A percentile compares a stretch with the other conserved stretches of the same genome.
Conservation (phyloP, 257 asterid species). For the Jasminum sambac region DNA sequence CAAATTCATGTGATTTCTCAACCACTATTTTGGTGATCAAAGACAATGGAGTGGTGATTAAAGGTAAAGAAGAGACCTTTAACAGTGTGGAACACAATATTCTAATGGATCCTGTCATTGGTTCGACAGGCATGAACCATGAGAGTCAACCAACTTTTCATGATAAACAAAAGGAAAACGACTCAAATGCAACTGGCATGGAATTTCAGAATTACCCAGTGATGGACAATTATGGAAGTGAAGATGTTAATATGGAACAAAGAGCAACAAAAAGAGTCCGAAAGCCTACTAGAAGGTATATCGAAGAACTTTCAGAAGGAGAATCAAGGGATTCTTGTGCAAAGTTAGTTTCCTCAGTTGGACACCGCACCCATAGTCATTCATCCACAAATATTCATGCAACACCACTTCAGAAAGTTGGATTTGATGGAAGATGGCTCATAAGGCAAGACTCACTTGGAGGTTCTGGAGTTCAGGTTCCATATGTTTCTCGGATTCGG, state of each 20-base stretch:
- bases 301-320: slow-evolving; percentile 84
- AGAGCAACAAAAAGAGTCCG: slow-evolving; percentile 79
- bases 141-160: slow-evolving; percentile 30
- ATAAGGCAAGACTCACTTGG: slow-evolving; percentile 79
- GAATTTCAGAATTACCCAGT: slow-evolving; percentile 26
- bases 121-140: slow-evolving; percentile 35
- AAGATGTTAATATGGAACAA: slow-evolving; percentile 49
- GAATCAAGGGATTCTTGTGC: slow-evolving; percentile 66
- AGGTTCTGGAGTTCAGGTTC: slow-evolving; percentile 84
- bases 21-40: slow-evolving; percentile 56
- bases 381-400: slow-evolving; percentile 37
- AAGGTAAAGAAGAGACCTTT: slow-evolving; percentile 40
- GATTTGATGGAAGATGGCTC: slow-evolving; percentile 50
- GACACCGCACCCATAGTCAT: slow-evolving; percentile 30
- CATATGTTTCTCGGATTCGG: slow-evolving; percentile 78
- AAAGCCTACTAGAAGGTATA: slow-evolving; percentile 85
- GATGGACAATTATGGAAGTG: slow-evolving; percentile 41
- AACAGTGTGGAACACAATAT: slow-evolving; percentile 31
- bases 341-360: slow-evolving; percentile 38
- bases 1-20: slow-evolving; percentile 85
- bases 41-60: slow-evolving; percentile 59
- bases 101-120: slow-evolving; percentile 46
- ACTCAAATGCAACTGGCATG: slow-evolving; percentile 33
- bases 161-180: slow-evolving; percentile 36
- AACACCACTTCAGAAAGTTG: slow-evolving; percentile 43